Evolutionary conservation across 164 flowering plant species (phyloP).

Genomic region (Piper betle): DNA sequence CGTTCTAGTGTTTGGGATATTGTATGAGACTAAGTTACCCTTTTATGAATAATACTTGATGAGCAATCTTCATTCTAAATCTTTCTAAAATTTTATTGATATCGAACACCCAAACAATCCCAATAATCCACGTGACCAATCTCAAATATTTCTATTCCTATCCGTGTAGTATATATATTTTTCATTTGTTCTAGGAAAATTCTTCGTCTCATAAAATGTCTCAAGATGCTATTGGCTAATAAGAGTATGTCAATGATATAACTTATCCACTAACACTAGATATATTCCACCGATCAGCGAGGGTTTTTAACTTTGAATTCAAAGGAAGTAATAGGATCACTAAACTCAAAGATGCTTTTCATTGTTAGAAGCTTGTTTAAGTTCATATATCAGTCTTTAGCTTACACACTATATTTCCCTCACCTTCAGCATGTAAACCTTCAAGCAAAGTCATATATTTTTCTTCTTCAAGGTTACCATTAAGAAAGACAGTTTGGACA

Average conservation of each 20-base stretch:
- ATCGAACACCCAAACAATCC: too few species aligned
- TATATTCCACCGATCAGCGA: not conserved
- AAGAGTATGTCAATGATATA: not conserved
- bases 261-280: not conserved
- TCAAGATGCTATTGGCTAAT: not conserved
- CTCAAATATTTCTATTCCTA: not conserved
- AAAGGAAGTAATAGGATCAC: not conserved
- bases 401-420: not conserved
- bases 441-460: too few species aligned
- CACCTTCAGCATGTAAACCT: too few species aligned
- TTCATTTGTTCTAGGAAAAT: not conserved
- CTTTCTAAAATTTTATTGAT: too few species aligned
- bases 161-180: not conserved
- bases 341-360: too few species aligned
- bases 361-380: not conserved
- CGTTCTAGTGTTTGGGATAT: too few species aligned
- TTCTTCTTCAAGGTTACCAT: not conserved
- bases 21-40: too few species aligned
- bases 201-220: not conserved
- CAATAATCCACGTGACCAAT: too few species aligned
- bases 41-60: too few species aligned
- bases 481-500: not conserved
- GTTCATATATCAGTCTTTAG: not conserved
- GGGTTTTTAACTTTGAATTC: not conserved
- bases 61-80: too few species aligned